Conservation (phyloP, 208 protist genomes). For the Angomonas desouzai region DNA sequence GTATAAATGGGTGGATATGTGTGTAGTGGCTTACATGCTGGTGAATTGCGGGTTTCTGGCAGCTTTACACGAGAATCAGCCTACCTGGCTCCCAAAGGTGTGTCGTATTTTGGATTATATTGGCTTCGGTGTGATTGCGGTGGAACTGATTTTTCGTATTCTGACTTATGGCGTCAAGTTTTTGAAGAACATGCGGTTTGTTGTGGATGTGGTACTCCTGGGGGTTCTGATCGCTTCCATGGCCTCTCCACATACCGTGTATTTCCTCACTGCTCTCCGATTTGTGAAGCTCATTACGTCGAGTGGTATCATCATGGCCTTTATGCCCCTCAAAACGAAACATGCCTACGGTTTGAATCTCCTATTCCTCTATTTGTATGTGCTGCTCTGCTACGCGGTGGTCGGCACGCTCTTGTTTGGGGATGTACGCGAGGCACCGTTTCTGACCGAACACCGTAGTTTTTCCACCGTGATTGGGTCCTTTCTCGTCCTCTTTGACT, state of each 20-base stretch:
- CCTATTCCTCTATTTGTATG: constrained; percentile 22
- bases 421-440: not conserved
- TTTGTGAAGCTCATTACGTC: constrained; percentile 35
- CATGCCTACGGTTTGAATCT: constrained; percentile 22
- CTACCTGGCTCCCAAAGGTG: constrained; percentile 19
- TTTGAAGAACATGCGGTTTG: constrained; percentile 20
- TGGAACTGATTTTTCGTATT: constrained; percentile 32
- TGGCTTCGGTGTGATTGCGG: constrained; percentile 20
- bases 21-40: constrained; percentile 14
- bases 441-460: constrained; percentile 48
- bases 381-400: constrained; percentile 46
- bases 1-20: constrained; percentile 12
- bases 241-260: constrained; percentile 16
- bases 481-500: constrained; percentile 49
- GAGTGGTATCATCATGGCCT: constrained; percentile 20
- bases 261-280: constrained; percentile 30
- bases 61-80: constrained; percentile 17
- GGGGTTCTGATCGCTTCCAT: constrained; percentile 21
- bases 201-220: constrained; percentile 35
- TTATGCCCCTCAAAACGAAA: constrained; percentile 21
- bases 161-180: constrained; percentile 29
- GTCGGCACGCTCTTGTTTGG: constrained; percentile 51
- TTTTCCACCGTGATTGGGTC: constrained; percentile 50
- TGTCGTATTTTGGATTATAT: constrained; percentile 30
- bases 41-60: constrained; percentile 32